Evolutionary conservation across 495 filamentous ascomycete species (phyloP), one percentile per base, ranked within the genome.

Genomic region (Penicillium simplicissimum): DNA sequence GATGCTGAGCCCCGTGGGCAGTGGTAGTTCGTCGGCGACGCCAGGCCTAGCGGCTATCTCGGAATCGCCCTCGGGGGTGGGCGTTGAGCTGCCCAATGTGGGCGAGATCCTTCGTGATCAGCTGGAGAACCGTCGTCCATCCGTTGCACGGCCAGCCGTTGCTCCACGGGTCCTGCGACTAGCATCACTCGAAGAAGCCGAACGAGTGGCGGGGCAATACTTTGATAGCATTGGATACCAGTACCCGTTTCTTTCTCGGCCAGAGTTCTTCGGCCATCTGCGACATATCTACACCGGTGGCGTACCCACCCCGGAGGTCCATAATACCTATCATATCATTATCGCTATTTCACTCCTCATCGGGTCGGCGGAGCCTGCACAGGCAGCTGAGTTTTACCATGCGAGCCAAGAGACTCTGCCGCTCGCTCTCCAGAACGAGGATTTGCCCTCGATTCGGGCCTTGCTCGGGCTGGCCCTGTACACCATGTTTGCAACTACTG

Each of bases 401-500:
- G 75, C 70, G 21, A 76, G 76, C 40, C 73, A 76, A 57, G 71
- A 78, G 57, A 79, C 78, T 0, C 57, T 80, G 25, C 54, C 76
- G 2, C 52, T 70, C 52, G 74, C 75, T 4, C 51, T 80, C 38
- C 78, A 79, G 58, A 80, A 78, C 52, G 78, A 80, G 53, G 78
- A 80, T 48, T 43, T 79, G 38, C 64, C 76, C 2, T 74, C 78
- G 7, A 63, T 84, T 23, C 76, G 80, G 38, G 79, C 80, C 2
- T 59, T 82, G 42, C 68, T 84, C 28, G 77, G 81, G n/a, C 56
- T 83, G 33, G 80, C 80, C 0, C 63, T 83, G 25, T 84, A 83
- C 60, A 82, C 81, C 0, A 71, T 81, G 67, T 83, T 83, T 63
- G 72, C 81, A 1, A 79, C 81, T 1, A 68, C 77, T 4, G 80